Percentiles rank a stretch among this genome's conserved stretches.
Conservation (phyloP, 495 filamentous ascomycete genomes). For the Clohesyomyces aquaticus region DNA sequence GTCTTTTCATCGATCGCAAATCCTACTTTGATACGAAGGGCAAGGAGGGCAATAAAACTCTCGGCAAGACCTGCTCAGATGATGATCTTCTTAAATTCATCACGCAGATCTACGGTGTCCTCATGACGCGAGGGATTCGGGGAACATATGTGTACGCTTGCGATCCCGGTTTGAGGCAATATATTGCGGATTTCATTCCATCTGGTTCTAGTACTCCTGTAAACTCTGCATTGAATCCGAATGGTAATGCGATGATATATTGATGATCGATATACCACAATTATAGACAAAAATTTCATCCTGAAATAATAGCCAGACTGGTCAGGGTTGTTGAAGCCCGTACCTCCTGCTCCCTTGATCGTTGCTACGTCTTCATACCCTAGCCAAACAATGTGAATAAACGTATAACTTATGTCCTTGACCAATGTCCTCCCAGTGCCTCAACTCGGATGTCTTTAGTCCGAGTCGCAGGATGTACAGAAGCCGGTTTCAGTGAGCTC, state of each 20-base stretch:
- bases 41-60: conserved; percentile 25
- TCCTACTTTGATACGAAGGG: conserved; percentile 34
- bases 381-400: too few relatives aligned
- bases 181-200: conserved; percentile 24
- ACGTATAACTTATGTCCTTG: too few relatives aligned
- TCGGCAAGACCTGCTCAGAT: conserved; percentile 27
- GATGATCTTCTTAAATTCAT: conserved; percentile 31
- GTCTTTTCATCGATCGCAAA: conserved; percentile 25
- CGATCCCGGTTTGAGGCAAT: conserved; percentile 27
- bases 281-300: too few relatives aligned
- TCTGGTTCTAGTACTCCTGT: conserved; percentile 15
- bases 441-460: too few relatives aligned
- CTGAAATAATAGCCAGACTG: too few relatives aligned
- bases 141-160: conserved; percentile 32
- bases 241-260: background rate
- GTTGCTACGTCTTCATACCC: too few relatives aligned
- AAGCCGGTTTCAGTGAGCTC: too few relatives aligned
- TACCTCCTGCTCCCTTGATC: too few relatives aligned
- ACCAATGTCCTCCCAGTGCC: too few relatives aligned
- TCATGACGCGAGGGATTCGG: conserved; percentile 31
- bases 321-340: too few relatives aligned
- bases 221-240: conserved; percentile 9
- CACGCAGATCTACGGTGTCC: conserved; percentile 31
- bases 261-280: too few relatives aligned
- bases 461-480: too few relatives aligned